phyloP scores from a whole-genome alignment of 139 green algal genomes.

The Mychonastes homosphaera region DNA sequence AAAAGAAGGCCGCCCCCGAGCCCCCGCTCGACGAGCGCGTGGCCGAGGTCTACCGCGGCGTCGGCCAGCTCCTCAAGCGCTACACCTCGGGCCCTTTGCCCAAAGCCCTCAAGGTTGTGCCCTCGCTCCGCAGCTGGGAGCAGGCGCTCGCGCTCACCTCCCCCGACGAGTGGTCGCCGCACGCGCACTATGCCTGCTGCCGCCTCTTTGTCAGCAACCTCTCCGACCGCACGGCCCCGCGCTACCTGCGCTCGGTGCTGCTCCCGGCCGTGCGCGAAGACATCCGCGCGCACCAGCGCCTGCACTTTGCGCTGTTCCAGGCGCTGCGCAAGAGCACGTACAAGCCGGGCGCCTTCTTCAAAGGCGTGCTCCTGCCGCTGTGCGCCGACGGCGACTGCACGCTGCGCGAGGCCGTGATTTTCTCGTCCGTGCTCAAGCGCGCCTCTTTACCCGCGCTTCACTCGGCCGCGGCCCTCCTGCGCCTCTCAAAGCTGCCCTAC shows the following conservation, averaged over 20 bases:
- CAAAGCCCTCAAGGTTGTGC: conserved; percentile 99
- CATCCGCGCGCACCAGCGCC: conserved; percentile 68
- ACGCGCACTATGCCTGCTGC: conserved; percentile 68
- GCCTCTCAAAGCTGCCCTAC: conserved; percentile 86
- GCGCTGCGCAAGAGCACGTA: conserved; percentile 94
- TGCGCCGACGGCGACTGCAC: conserved; percentile 70
- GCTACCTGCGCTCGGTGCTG: conserved; percentile 92
- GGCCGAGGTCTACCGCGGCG: conserved; percentile 31
- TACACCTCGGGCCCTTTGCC: conserved; percentile 71
- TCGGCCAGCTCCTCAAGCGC: conserved; percentile 47
- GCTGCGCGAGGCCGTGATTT: conserved; percentile 90
- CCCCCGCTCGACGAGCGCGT: conserved; percentile 73
- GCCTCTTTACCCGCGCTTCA: conserved; percentile 80
- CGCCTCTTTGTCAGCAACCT: conserved; percentile 95
- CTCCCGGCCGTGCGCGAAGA: conserved; percentile 80
- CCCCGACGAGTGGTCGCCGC: conserved; percentile 72
- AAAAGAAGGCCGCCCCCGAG: conserved; percentile 9
- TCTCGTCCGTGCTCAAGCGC: conserved; percentile 68
- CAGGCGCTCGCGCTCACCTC: conserved; percentile 90
- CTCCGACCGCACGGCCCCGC: conserved; percentile 71
- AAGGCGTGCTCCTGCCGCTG: conserved; percentile 87
- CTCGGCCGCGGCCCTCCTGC: conserved; percentile 72
- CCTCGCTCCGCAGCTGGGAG: conserved; percentile 93
- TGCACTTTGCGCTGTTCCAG: conserved; percentile 96
- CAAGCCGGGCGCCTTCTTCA: conserved; percentile 97